Conservation (phyloP, 2,329 filamentous ascomycete species). For the Fusarium caatingaense region DNA sequence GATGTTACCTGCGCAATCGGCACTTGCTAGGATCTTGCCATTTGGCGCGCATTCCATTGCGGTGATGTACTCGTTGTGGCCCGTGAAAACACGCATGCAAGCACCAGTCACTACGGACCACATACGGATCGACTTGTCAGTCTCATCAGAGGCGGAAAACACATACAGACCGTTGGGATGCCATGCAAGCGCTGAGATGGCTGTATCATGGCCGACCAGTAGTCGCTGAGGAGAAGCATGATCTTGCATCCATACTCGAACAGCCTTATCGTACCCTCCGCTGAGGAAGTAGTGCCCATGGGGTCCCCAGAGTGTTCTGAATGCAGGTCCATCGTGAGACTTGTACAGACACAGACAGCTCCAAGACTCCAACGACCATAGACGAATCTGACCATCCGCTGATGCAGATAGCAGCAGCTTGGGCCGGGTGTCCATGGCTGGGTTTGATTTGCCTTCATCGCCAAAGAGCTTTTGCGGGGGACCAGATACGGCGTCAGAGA, state of each 20-base stretch:
- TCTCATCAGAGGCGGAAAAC: constrained; percentile 89
- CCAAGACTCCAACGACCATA: constrained; percentile 95
- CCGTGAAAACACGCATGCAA: constrained; percentile 90
- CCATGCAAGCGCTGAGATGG: constrained; percentile 92
- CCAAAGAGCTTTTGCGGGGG: constrained; percentile 62
- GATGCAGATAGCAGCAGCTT: constrained; percentile 89
- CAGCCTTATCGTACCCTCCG: constrained; percentile 88
- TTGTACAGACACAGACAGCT: constrained; percentile 95
- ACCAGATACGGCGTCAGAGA: constrained; percentile 77
- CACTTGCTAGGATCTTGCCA: constrained; percentile 90
- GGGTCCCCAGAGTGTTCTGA: constrained; percentile 89
- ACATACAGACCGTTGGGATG: constrained; percentile 94
- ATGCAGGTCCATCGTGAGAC: constrained; percentile 89
- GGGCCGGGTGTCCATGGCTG: constrained; percentile 64
- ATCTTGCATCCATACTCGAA: constrained; percentile 91
- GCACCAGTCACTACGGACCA: constrained; percentile 92
- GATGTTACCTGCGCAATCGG: constrained; percentile 88
- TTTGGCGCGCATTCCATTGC: constrained; percentile 87
- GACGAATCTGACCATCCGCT: constrained; percentile 85
- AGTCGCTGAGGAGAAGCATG: constrained; percentile 89
- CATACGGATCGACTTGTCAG: constrained; percentile 93
- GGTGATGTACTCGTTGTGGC: constrained; percentile 88
- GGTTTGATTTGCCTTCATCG: constrained; percentile 56
- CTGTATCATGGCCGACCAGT: constrained; percentile 91
- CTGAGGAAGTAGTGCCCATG: constrained; percentile 96